A percentile compares a stretch with the other conserved stretches of the same genome.
phyloP scores from a whole-genome alignment of 352 stramenopile genomes.

The Aphanomyces stellatus region DNA sequence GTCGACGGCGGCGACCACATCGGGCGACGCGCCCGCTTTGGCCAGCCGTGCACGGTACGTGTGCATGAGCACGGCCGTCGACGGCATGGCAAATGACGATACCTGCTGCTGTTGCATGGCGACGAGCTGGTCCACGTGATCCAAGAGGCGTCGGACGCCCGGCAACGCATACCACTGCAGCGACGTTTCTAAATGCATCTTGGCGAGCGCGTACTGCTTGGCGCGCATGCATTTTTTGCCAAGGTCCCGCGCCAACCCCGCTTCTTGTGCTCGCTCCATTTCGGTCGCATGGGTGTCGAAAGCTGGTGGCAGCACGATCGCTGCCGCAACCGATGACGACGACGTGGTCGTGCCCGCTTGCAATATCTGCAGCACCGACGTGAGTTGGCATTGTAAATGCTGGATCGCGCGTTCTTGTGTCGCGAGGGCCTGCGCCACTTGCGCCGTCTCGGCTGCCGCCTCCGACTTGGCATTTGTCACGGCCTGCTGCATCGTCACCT shows the following conservation, averaged over 20 bases:
- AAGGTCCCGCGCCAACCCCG: conserved; percentile 48
- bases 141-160: conserved; percentile 37
- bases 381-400: conserved; percentile 51
- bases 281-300: conserved; percentile 17
- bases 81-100: background rate
- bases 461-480: background rate
- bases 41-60: conserved; percentile 25
- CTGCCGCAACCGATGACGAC: background rate
- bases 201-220: conserved; percentile 32
- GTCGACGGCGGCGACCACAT: conserved; percentile 30
- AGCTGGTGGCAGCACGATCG: no score
- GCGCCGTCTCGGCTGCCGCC: background rate
- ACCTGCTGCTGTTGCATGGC: background rate
- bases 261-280: conserved; percentile 42
- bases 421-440: background rate
- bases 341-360: conserved; percentile 21
- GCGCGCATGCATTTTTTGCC: conserved; percentile 48
- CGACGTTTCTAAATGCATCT: conserved; percentile 55
- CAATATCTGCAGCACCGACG: conserved; percentile 37
- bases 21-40: conserved; percentile 20
- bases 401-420: conserved; percentile 34
- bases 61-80: conserved; percentile 11
- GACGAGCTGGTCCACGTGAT: conserved; percentile 24
- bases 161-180: conserved; percentile 45
- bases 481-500: background rate